A percentile compares a stretch with the other conserved stretches of the same genome.
Evolutionary conservation across 352 stramenopile genomes (phyloP).

Genomic region (Globisporangium acanthophoron): DNA sequence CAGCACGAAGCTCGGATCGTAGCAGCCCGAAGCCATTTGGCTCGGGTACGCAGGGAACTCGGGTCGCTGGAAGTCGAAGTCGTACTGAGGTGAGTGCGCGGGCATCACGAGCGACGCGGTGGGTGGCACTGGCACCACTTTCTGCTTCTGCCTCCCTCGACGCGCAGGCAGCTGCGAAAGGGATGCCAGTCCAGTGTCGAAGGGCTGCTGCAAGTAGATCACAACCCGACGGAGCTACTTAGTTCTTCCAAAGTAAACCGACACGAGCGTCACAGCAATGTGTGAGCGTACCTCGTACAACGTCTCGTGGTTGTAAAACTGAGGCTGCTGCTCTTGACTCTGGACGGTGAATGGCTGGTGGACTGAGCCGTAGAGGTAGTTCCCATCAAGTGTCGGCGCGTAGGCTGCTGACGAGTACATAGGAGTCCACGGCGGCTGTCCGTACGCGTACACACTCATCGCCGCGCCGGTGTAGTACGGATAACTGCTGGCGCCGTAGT

Average conservation of each 20-base stretch:
- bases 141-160: slow-evolving; percentile 13
- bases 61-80: background rate
- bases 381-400: background rate
- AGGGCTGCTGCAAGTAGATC: background rate
- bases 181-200: background rate
- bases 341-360: background rate
- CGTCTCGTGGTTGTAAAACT: slow-evolving; percentile 3
- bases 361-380: background rate
- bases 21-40: background rate
- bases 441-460: slow-evolving; percentile 4
- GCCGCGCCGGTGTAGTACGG: slow-evolving; percentile 4
- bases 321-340: background rate
- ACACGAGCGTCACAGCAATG: background rate
- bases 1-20: slow-evolving; percentile 8
- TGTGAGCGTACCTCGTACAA: slow-evolving; percentile 8
- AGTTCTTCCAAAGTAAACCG: no score
- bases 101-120: slow-evolving; percentile 7
- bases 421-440: slow-evolving; percentile 6
- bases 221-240: no score
- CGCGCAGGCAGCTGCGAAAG: background rate
- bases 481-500: slow-evolving; percentile 1
- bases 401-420: background rate
- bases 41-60: slow-evolving; percentile 1
- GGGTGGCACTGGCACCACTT: slow-evolving; percentile 8
- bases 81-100: slow-evolving; percentile 11